Conservation (phyloP, 306 rosid species). For the Inga leiocalycina region DNA sequence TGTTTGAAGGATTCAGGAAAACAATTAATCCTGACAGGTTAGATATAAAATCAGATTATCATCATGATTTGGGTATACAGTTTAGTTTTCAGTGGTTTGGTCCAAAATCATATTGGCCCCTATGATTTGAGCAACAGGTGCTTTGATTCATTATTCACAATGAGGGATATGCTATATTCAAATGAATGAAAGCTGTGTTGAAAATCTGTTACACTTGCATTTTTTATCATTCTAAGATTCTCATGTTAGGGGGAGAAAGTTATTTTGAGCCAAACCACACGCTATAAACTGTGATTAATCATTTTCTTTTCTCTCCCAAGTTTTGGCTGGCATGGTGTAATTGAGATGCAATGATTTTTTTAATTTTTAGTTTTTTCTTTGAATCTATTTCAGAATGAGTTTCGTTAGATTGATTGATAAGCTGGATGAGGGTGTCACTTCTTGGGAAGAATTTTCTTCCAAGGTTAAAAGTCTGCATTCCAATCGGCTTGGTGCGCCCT, state of each 20-base stretch:
- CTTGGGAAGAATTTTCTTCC: constrained; percentile 71
- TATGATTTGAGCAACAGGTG: background rate
- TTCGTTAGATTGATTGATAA: constrained; percentile 78
- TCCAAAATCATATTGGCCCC: background rate
- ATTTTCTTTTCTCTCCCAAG: background rate
- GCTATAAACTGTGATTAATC: background rate
- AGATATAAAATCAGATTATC: constrained; percentile 16
- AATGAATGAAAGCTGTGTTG: background rate
- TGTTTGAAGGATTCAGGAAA: constrained; percentile 87
- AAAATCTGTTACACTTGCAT: background rate
- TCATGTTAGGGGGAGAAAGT: background rate
- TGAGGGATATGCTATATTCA: background rate
- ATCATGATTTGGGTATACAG: background rate
- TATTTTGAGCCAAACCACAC: background rate
- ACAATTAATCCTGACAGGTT: constrained; percentile 96
- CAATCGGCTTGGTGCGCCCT: constrained; percentile 78
- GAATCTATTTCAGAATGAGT: constrained; percentile 57
- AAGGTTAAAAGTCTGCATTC: constrained; percentile 66
- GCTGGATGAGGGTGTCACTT: constrained; percentile 50
- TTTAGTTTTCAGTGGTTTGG: background rate
- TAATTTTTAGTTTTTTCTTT: background rate
- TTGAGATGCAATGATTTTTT: constrained; percentile 5
- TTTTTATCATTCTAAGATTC: background rate
- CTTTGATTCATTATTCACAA: background rate
- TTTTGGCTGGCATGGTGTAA: background rate